phyloP scores from a whole-genome alignment of 768 basidiomycete genomes.

The Pulveroboletus sp. region DNA sequence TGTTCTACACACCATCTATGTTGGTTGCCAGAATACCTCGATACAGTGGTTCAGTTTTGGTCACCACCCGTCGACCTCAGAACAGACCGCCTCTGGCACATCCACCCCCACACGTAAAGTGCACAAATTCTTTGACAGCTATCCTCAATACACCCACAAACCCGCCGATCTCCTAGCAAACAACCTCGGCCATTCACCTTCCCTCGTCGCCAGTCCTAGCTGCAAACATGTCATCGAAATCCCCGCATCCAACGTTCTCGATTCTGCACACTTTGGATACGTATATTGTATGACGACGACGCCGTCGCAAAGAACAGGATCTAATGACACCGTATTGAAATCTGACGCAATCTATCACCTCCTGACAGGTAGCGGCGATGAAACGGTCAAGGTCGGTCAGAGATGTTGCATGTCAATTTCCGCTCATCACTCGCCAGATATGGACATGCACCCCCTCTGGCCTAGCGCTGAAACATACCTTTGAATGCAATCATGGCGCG shows the following conservation, averaged over 20 bases:
- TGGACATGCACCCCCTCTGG: slow-evolving; percentile 55
- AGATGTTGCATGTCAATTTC: neutral
- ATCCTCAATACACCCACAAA: slow-evolving; percentile 67
- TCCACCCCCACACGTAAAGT: slow-evolving; percentile 47
- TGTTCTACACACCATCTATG: slow-evolving; percentile 64
- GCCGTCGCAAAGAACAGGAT: slow-evolving; percentile 38
- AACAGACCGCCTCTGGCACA: slow-evolving; percentile 26
- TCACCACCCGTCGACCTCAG: slow-evolving; percentile 2
- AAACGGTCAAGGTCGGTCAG: slow-evolving; percentile 70
- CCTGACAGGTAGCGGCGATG: slow-evolving; percentile 88
- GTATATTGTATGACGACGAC: slow-evolving; percentile 76
- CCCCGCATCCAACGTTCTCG: slow-evolving; percentile 66
- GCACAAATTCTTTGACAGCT: slow-evolving; percentile 92
- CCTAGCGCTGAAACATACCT: slow-evolving; percentile 58
- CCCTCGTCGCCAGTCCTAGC: slow-evolving; percentile 29
- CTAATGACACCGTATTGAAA: slow-evolving; percentile 24
- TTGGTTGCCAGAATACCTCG: slow-evolving; percentile 92
- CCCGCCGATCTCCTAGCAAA: slow-evolving; percentile 69
- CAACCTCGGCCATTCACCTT: slow-evolving; percentile 41
- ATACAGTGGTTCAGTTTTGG: slow-evolving; percentile 82
- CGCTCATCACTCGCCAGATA: slow-evolving; percentile 40
- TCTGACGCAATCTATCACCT: slow-evolving; percentile 43
- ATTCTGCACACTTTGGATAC: slow-evolving; percentile 94
- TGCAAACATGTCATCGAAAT: slow-evolving; percentile 44
- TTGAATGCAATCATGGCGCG: slow-evolving; percentile 73